Conservation (phyloP, 106 monocot genomes). For the Ottelia alismoides region DNA sequence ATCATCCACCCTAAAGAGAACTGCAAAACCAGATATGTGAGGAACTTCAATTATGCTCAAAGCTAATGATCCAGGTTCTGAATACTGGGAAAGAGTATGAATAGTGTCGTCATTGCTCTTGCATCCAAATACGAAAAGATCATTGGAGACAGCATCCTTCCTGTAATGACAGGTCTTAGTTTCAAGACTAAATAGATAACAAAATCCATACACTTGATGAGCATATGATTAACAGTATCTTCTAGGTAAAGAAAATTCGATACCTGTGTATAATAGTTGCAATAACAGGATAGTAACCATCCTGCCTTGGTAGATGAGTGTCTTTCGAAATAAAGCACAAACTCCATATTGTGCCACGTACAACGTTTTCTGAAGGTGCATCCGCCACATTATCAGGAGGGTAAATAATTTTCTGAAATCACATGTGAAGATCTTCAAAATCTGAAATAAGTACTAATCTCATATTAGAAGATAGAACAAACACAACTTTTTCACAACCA, state of each 20-base stretch:
- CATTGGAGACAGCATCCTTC: slow-evolving; percentile 45
- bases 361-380: slow-evolving; percentile 7
- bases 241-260: background rate
- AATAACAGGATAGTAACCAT: slow-evolving; percentile 41
- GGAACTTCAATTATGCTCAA: slow-evolving; percentile 55
- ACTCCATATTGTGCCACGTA: slow-evolving; percentile 91
- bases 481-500: too few relatives aligned
- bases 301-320: slow-evolving; percentile 12
- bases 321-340: slow-evolving; percentile 79
- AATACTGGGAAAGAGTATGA: slow-evolving; percentile 34
- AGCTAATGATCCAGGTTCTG: slow-evolving; percentile 52
- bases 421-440: slow-evolving; percentile 66
- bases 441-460: slow-evolving; percentile 49
- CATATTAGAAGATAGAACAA: slow-evolving; percentile 20
- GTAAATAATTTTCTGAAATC: slow-evolving; percentile 87
- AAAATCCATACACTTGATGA: too few relatives aligned
- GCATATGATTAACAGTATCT: too few relatives aligned
- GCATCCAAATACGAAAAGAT: slow-evolving; percentile 63
- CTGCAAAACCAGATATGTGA: slow-evolving; percentile 71
- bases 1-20: slow-evolving; percentile 80
- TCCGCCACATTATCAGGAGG: slow-evolving; percentile 60
- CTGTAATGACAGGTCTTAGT: slow-evolving; percentile 35
- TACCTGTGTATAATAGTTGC: slow-evolving; percentile 83
- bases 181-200: slow-evolving; percentile 5
- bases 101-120: slow-evolving; percentile 20